Evolutionary conservation across 2,329 filamentous ascomycete species (phyloP).

Genomic region (Clathrospora elynae): DNA sequence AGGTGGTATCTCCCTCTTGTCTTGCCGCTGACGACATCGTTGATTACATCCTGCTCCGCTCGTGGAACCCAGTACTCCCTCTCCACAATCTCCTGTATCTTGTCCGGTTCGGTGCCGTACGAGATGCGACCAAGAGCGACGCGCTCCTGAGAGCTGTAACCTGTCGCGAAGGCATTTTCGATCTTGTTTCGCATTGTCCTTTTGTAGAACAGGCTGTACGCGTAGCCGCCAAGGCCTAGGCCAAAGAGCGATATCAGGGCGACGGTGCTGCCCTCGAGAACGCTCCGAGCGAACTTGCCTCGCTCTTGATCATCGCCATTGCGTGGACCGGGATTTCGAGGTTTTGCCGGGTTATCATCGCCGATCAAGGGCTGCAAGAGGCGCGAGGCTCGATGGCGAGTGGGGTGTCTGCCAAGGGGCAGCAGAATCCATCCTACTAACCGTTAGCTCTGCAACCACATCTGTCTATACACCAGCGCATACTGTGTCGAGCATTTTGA

Average conservation of each 20-base stretch:
- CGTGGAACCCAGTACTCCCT: slow-evolving; percentile 78
- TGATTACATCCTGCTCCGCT: slow-evolving; percentile 77
- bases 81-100: slow-evolving; percentile 41
- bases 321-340: neutral
- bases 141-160: slow-evolving; percentile 44
- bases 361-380: slow-evolving; percentile 14
- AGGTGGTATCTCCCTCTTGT: slow-evolving; percentile 84
- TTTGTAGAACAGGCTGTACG: slow-evolving; percentile 44
- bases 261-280: slow-evolving; percentile 44
- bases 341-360: neutral
- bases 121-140: slow-evolving; percentile 39
- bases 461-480: neutral
- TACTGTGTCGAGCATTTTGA: slow-evolving; percentile 27
- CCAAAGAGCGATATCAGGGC: slow-evolving; percentile 43
- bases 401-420: slow-evolving; percentile 30
- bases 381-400: slow-evolving; percentile 20
- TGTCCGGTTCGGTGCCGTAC: slow-evolving; percentile 34
- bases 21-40: slow-evolving; percentile 77
- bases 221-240: slow-evolving; percentile 42
- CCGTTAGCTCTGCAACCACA: slow-evolving; percentile 9
- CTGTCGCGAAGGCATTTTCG: slow-evolving; percentile 41
- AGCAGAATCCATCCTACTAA: slow-evolving; percentile 37
- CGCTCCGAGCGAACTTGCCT: slow-evolving; percentile 39
- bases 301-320: slow-evolving; percentile 24
- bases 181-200: slow-evolving; percentile 39